These are phyloP conservation scores for Candida montana DNA, from an alignment of 805 yeast genomes.

Conservation along the genomic window DNA sequence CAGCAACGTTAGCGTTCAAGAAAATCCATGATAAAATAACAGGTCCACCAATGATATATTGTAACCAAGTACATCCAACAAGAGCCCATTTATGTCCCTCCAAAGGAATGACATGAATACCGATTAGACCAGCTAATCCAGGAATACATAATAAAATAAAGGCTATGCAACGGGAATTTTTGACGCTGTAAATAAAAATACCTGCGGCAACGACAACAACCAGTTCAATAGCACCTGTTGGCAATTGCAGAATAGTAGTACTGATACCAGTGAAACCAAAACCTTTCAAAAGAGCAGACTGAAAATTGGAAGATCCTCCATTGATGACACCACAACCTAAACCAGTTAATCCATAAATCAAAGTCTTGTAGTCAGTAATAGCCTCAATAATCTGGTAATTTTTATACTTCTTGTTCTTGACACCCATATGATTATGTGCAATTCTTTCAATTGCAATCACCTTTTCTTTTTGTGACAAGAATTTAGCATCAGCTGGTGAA, in stretches of 20 bases:
- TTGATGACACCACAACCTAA: slow-evolving; percentile 39
- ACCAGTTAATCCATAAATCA: slow-evolving; percentile 35
- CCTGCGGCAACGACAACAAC: slow-evolving; percentile 9
- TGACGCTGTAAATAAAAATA: slow-evolving; percentile 3
- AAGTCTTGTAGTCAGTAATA: slow-evolving; percentile 41
- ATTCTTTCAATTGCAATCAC: slow-evolving; percentile 20
- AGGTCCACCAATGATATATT: slow-evolving; percentile 5
- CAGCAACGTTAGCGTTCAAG: slow-evolving; percentile 25
- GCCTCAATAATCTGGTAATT: slow-evolving; percentile 43
- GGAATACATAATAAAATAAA: slow-evolving; percentile 3
- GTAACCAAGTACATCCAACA: slow-evolving; percentile 22
- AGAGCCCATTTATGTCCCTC: slow-evolving; percentile 25
- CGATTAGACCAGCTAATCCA: slow-evolving; percentile 36
- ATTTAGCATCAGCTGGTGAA: slow-evolving; percentile 32
- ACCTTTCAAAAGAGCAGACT: slow-evolving; percentile 34
- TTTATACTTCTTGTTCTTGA: slow-evolving; percentile 42
- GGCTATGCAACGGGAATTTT: slow-evolving; percentile 1
- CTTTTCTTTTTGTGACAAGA: slow-evolving; percentile 30
- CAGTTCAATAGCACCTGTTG: slow-evolving; percentile 27
- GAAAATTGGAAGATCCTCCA: slow-evolving; percentile 36
- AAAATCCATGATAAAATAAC: slow-evolving; percentile 6
- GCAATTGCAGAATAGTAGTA: slow-evolving; percentile 21
- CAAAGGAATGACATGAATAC: slow-evolving; percentile 11
- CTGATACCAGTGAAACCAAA: slow-evolving; percentile 15
- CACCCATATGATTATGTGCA: slow-evolving; percentile 34